Base-by-base conservation (phyloP, 768 basidiomycete genomes). In the Boletus rufocinnamomeus region DNA sequence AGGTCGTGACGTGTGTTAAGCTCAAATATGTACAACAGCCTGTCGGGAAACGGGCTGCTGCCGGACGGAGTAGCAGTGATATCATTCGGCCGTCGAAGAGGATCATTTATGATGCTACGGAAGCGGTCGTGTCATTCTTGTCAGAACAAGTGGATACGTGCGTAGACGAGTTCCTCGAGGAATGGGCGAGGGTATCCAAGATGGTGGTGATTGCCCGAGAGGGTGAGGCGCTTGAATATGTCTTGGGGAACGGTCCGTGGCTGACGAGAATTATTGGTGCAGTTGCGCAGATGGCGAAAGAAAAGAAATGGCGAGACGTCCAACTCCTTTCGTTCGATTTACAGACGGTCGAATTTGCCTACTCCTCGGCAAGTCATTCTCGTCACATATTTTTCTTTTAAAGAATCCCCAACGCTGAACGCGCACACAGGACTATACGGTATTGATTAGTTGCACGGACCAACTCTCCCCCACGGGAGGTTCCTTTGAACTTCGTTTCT, bases 141-240 rank as follows among this genome's bases (percentile, higher is more conserved):
- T 92, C 91, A 2, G 89, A 91, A 63, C 83, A 94, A 66, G 88
- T 95, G 62, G 84, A 93, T 63, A 87, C 86, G 9, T 95, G 93
- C 66, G 91, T 97, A 21, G 89, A 90, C 58, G 89, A 93, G 64
- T 95, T 97, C 70, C 74, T 92, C 63, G 91, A 94, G 67, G 93
- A 95, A 72, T 96, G 94, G 93, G 91, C 91, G 41, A 80, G 89
- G 46, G 90, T 96, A 32, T 92, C 91, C 21, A 95, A 94, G 74
- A 93, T 95, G 83, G 91, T 95, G 14, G 91, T 95, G 28, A 93
- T 96, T 55, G 94, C 93, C 14, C 84, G 92, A 59, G 91, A 95
- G 77, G 85, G 93, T 91, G 68, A 57, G 78, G n/a, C 49, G 13
- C 5, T 56, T 41, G 45, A 3, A 30, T 16, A 25, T 1, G 0